phyloP scores from a whole-genome alignment of 495 filamentous ascomycete species.

The Cenococcum geophilum region DNA sequence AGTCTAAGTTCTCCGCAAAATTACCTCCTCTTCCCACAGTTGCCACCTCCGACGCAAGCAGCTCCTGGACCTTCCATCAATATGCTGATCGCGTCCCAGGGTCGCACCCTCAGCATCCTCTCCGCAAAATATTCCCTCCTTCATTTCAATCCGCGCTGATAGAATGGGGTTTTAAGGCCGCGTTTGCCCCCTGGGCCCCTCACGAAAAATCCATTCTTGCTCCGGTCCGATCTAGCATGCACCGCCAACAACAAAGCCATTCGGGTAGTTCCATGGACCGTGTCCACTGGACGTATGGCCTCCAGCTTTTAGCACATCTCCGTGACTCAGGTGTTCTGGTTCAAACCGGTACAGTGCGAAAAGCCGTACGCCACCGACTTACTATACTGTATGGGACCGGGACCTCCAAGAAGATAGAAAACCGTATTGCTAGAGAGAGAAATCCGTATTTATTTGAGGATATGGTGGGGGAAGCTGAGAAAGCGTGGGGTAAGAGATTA shows the following conservation, averaged over 20 bases:
- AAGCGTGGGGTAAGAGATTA: conserved; percentile 26
- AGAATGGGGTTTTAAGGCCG: conserved; percentile 26
- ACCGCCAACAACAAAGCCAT: conserved; percentile 1
- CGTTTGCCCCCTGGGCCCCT: conserved; percentile 12
- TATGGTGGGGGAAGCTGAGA: conserved; percentile 24
- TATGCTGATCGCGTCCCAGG: neutral
- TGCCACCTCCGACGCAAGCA: neutral
- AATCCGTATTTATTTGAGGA: neutral
- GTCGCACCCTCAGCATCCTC: conserved; percentile 6
- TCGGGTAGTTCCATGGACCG: conserved; percentile 7
- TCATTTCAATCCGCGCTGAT: conserved; percentile 21
- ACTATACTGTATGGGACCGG: conserved; percentile 18
- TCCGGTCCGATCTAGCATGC: neutral
- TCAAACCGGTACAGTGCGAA: conserved; percentile 14
- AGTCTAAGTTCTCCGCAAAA: conserved; percentile 8
- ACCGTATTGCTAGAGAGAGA: conserved; percentile 5
- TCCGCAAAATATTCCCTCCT: conserved; percentile 16
- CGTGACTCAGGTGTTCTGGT: conserved; percentile 19
- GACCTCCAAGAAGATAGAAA: conserved; percentile 12
- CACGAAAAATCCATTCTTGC: conserved; percentile 18
- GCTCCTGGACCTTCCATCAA: conserved; percentile 10
- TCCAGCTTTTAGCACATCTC: conserved; percentile 22
- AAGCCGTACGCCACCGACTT: conserved; percentile 21
- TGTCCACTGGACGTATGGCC: conserved; percentile 18
- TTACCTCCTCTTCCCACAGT: conserved; percentile 5